Base-by-base conservation (phyloP, 352 stramenopile species). In the Pythium sukuiense region DNA sequence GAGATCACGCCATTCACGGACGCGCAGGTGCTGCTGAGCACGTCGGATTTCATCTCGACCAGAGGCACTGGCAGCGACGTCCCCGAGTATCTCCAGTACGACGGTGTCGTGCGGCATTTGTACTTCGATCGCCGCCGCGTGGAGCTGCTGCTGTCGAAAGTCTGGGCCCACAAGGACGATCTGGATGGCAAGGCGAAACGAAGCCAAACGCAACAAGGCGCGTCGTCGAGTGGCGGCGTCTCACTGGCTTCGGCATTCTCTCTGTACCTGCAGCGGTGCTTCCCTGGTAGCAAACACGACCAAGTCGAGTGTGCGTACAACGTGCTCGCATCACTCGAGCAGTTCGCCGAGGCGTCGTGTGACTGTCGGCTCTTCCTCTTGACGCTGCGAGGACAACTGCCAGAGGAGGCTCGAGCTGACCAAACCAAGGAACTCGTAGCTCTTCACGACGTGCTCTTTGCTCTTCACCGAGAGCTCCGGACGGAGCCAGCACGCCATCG, bases 251-350 rank as follows among this genome's bases (percentile, higher is more conserved):
- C 78, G 18, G 77, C 74, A 26, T 72, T 89, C 11, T 55, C 71
- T 1, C 67, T 67, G 30, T 75, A 80, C 24, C 50, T 89, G 39
- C 69, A 81, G 16, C 77, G 76, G 6, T 77, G 64, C 45, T 75
- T 70, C 26, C 57, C 56, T 1, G 46, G 52, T 3, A 59, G 53
- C n/a, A 54, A 41, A 4, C 67, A 73, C 37, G 79, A 90, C 20
- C 73, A 77, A 18, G 53, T 83, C 6, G 84, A 93, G 62, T 74
- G 74, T 8, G 77, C 73, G 7, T 93, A 93, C 76, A 93, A 90
- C 56, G 62, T 86, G 3, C 16, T 87, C 1, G 50, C 60, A 27
- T 72, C 73, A 3, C 69, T 93, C 9, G 71, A 85, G 26, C 76
- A 70, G 11, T 90, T 82, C 32, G 64, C 65, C 0, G 8, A 48